phyloP scores from a whole-genome alignment of 1,284 basidiomycete genomes.

The Tilletia setariae region DNA sequence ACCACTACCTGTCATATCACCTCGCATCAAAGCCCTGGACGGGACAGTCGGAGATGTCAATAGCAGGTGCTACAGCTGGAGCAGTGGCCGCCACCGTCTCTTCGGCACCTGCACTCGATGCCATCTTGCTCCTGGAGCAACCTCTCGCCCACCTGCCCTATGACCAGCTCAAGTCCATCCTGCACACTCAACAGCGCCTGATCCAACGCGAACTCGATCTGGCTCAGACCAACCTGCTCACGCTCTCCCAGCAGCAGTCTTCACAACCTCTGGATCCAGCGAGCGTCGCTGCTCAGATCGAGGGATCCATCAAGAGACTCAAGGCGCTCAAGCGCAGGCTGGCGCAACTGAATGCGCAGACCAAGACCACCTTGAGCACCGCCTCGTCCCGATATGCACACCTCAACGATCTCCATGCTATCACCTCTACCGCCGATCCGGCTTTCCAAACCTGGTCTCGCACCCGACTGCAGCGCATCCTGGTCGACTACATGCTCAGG shows the following conservation, averaged over 20 bases:
- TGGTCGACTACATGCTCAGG: conserved; percentile 85
- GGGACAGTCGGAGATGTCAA: too few relatives aligned
- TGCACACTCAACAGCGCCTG: conserved; percentile 44
- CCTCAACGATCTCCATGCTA: conserved; percentile 30
- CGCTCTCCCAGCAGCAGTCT: neutral
- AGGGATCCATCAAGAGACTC: neutral
- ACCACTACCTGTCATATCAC: too few relatives aligned
- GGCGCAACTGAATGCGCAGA: conserved; percentile 50
- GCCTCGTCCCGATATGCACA: conserved; percentile 34
- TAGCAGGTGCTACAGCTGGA: neutral
- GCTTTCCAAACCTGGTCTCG: conserved; percentile 64
- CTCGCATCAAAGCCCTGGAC: too few relatives aligned
- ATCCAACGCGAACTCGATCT: conserved; percentile 35
- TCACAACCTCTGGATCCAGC: neutral
- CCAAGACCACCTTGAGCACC: conserved; percentile 26
- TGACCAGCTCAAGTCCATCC: conserved; percentile 38
- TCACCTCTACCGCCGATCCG: conserved; percentile 16
- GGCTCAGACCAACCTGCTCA: conserved; percentile 24
- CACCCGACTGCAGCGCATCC: conserved; percentile 77
- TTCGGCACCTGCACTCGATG: conserved; percentile 59
- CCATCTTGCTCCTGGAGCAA: conserved; percentile 79
- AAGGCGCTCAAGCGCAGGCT: conserved; percentile 76
- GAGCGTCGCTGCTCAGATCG: neutral
- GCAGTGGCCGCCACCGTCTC: neutral
- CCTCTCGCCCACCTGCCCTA: conserved; percentile 70